A percentile compares a stretch with the other conserved stretches of the same genome.
phyloP scores from a whole-genome alignment of 1,139 yeast genomes.

The Protomyces pachydermus region DNA sequence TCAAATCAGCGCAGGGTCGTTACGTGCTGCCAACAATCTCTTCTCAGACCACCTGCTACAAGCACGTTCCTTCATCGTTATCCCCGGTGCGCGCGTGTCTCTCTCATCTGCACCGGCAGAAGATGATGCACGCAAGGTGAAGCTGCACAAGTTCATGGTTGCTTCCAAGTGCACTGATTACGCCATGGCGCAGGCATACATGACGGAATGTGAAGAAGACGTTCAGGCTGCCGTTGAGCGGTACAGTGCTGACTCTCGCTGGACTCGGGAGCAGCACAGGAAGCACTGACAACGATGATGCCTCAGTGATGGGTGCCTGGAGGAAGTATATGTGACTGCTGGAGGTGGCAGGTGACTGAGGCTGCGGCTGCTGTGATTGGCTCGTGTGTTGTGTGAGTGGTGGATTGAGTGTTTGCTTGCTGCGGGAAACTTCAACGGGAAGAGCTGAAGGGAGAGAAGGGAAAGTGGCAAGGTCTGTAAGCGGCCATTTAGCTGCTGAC shows the following conservation, averaged over 20 bases:
- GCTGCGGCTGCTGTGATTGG: neutral
- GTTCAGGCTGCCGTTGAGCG: slow-evolving; percentile 13
- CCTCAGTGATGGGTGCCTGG: neutral
- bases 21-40: slow-evolving; percentile 10
- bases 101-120: slow-evolving; percentile 12
- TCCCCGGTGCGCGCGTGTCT: slow-evolving; percentile 16
- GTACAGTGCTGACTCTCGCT: slow-evolving; percentile 13
- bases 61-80: slow-evolving; percentile 19
- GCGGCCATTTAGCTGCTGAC: neutral
- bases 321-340: neutral
- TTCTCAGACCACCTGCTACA: slow-evolving; percentile 11
- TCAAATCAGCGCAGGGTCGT: neutral
- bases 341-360: neutral
- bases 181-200: slow-evolving; percentile 16
- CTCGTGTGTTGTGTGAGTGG: neutral
- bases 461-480: neutral
- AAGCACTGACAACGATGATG: neutral
- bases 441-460: too few relatives aligned
- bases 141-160: slow-evolving; percentile 21
- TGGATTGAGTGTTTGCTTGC: neutral
- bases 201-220: slow-evolving; percentile 8
- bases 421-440: too few relatives aligned
- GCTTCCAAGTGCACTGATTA: slow-evolving; percentile 18
- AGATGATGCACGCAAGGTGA: slow-evolving; percentile 14
- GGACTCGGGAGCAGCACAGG: slow-evolving; percentile 12